Conservation (phyloP, 176 grass and related monocot species). For the Thinopyrum elongatum region DNA sequence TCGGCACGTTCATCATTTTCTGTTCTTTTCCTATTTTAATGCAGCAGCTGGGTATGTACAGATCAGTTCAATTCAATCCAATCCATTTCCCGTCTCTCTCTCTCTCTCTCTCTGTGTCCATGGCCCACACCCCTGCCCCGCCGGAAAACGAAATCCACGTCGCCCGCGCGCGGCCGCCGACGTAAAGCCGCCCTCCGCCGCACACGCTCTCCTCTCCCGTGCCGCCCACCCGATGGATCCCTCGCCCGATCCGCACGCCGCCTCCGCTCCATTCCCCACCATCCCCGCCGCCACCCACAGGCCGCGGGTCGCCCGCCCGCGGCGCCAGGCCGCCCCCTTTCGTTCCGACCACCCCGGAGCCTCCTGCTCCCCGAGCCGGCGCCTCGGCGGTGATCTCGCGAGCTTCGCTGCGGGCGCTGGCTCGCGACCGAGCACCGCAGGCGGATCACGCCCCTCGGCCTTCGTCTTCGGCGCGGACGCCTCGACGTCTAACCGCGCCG, state of each 20-base stretch:
- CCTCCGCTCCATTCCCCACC: conserved; percentile 50
- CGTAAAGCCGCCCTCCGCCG: background rate
- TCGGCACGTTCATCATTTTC: background rate
- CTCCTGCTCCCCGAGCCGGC: background rate
- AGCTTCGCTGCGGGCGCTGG: background rate
- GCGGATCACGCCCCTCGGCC: conserved; percentile 21
- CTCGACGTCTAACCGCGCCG: background rate
- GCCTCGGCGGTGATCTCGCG: conserved; percentile 8
- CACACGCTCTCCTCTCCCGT: background rate
- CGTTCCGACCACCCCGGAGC: conserved; percentile 38
- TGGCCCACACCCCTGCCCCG: conserved; percentile 16
- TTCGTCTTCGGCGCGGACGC: conserved; percentile 7
- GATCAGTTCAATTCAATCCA: background rate
- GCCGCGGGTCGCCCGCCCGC: conserved; percentile 22
- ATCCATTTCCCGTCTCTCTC: background rate
- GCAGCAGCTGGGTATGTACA: background rate
- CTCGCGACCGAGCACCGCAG: background rate
- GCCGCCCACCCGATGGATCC: conserved; percentile 26
- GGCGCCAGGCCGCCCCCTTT: conserved; percentile 36
- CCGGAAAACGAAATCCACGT: conserved; percentile 27
- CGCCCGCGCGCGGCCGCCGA: conserved; percentile 22
- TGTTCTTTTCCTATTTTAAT: conserved; percentile 15
- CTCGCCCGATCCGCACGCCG: conserved; percentile 23
- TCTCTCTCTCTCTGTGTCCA: background rate
- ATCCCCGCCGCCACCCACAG: conserved; percentile 34